Base-by-base conservation (phyloP, 106 monocot genomes). In the Acanthochlamys bracteata region DNA sequence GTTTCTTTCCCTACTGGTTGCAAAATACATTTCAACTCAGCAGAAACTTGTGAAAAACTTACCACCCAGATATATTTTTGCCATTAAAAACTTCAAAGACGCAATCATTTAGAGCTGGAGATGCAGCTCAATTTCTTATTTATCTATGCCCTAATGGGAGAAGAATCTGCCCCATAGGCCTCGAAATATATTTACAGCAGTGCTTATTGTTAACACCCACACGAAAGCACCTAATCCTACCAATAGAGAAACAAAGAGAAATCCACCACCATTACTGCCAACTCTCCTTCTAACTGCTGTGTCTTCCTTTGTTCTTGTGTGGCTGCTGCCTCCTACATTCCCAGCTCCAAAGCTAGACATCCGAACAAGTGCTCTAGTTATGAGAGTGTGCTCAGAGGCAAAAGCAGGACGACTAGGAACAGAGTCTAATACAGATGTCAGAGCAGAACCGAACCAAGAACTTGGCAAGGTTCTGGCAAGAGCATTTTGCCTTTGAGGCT, bases 371-470 rank as follows among this genome's bases (percentile, higher is more conserved):
- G 89, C 83, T 71, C 68, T 71, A 46, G 53, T 79, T 23, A 93
- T 74, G 23, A 89, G 53, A 12, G 69, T 47, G 70, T 65, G 79
- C 49, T 93, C 95, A 20, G 84, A 75, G 17, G 95, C 95, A 40
- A 87, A 57, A 13, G 95, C 90, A 58, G 95, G 95, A 43, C 73
- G 82, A 58, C 75, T 84, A 13, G 95, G 95, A 41, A 95, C 77
- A n/a, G 84, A 82, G 51, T 84, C 82, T 27, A 95, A 51, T 16
- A 95, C 66, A 6, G 57, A 55, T 8, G 82, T 66, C 24, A 90
- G 54, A 55, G 74, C 55, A 11, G 82, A 81, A 47, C 21, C 63
- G 53, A 67, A 84, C 93, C 83, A 94, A 20, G 84, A 77, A 41
- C 52, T 55, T 58, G 83, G 67, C 40, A 45, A 63, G 52, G 42